Conservation (phyloP, 129 eudicot genomes). For the sunflower (Helianthus annuus) region DNA sequence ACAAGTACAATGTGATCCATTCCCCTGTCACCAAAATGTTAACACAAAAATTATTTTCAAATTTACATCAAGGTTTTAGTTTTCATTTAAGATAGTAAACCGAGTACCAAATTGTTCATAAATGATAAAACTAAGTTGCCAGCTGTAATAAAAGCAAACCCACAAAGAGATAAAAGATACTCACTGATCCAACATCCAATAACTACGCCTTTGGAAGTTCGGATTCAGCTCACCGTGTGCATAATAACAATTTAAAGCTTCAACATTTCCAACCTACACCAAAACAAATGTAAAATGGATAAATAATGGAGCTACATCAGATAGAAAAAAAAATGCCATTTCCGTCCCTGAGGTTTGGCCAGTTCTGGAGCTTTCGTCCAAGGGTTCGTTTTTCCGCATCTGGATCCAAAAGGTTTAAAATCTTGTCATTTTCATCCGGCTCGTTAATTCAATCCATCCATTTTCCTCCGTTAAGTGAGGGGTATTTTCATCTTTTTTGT, state of each 20-base stretch:
- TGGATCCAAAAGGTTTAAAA: too few species aligned
- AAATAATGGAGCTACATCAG: constrained; percentile 9
- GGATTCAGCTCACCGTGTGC: constrained; percentile 87
- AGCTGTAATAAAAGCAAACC: constrained; percentile 7
- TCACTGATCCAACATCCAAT: constrained; percentile 98
- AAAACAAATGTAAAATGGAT: constrained; percentile 17
- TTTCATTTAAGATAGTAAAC: not conserved
- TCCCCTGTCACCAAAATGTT: constrained; percentile 51
- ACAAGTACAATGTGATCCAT: constrained; percentile 97
- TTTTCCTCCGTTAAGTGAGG: too few species aligned
- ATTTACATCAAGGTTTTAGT: not conserved
- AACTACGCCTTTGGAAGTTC: constrained; percentile 91
- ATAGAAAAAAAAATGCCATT: not conserved
- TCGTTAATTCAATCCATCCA: too few species aligned
- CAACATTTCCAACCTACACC: constrained; percentile 86
- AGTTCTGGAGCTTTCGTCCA: too few species aligned
- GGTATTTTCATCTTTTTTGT: too few species aligned
- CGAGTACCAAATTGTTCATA: not conserved
- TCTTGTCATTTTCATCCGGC: too few species aligned
- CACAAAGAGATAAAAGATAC: constrained; percentile 35
- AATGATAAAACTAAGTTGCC: not conserved
- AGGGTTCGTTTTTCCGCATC: too few species aligned
- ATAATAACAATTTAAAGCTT: constrained; percentile 94
- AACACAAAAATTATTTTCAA: not conserved
- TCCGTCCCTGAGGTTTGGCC: too few species aligned